These are phyloP conservation scores for Lichenothelia convexa DNA, from an alignment of 495 filamentous ascomycete genomes.

Conservation along the genomic window DNA sequence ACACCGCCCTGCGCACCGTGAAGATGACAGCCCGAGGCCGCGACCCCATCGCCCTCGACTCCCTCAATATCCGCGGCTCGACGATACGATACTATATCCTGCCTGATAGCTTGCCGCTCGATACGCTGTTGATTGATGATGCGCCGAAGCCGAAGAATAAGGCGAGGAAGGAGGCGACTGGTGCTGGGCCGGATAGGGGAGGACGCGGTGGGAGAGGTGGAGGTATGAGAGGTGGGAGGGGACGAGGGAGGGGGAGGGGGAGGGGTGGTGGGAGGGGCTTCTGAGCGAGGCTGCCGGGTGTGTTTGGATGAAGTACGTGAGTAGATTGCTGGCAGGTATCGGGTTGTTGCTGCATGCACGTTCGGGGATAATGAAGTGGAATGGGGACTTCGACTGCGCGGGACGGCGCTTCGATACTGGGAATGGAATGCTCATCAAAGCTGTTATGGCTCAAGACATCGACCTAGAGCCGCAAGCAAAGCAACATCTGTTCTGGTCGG, in stretches of 20 bases:
- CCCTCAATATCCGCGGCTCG: conserved; percentile 89
- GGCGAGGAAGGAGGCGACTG: conserved; percentile 74
- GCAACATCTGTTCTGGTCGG: too few species aligned
- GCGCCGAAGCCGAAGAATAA: conserved; percentile 98
- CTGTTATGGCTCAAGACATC: too few species aligned
- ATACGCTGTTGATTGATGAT: conserved; percentile 89
- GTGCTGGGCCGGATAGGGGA: conserved; percentile 30
- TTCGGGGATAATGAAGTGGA: too few species aligned
- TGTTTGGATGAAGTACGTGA: too few species aligned
- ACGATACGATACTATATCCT: conserved; percentile 90
- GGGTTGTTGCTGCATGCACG: too few species aligned
- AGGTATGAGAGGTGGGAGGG: conserved; percentile 6
- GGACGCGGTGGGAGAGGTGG: conserved; percentile 5
- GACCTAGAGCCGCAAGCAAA: too few species aligned
- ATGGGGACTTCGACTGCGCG: too few species aligned
- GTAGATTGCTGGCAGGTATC: too few species aligned
- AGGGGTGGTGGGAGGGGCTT: conserved; percentile 12
- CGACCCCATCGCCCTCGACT: conserved; percentile 70
- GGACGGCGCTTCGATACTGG: too few species aligned
- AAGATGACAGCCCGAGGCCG: conserved; percentile 84
- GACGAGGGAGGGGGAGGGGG: conserved; percentile 9
- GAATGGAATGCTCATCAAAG: too few species aligned
- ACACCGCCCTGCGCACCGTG: conserved; percentile 78
- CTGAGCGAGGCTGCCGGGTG: too few species aligned
- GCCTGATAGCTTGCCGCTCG: conserved; percentile 82